These are phyloP conservation scores for Groenewaldozyma salmanticensis DNA, from an alignment of 805 yeast species.

Conservation along the genomic window DNA sequence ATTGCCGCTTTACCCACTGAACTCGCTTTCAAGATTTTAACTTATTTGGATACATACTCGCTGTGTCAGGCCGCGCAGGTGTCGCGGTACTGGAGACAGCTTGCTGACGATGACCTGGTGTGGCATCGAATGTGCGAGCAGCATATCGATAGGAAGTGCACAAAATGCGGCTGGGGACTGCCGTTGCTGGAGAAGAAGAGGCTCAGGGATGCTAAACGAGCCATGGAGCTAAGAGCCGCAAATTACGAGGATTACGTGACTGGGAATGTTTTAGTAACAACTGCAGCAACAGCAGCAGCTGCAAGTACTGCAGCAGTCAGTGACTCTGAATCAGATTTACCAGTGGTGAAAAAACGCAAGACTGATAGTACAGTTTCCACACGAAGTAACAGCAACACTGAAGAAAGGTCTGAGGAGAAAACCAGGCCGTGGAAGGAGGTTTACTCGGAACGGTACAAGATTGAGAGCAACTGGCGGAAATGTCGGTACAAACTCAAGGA, in stretches of 20 bases:
- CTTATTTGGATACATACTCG: slow-evolving; percentile 88
- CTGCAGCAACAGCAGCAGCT: background rate
- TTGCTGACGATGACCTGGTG: slow-evolving; percentile 94
- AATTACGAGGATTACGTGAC: slow-evolving; percentile 1
- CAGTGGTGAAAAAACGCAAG: background rate
- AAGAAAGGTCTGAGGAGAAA: slow-evolving; percentile 25
- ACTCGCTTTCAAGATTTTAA: slow-evolving; percentile 70
- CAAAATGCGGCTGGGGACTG: slow-evolving; percentile 98
- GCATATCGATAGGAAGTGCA: slow-evolving; percentile 94
- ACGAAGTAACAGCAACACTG: slow-evolving; percentile 2
- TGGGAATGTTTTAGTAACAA: background rate
- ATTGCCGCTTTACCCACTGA: slow-evolving; percentile 79
- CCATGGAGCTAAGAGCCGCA: slow-evolving; percentile 22
- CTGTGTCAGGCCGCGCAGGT: slow-evolving; percentile 92
- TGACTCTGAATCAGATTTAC: background rate
- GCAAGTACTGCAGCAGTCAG: background rate
- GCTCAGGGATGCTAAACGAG: slow-evolving; percentile 24
- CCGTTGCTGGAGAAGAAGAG: slow-evolving; percentile 81
- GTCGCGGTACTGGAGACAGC: slow-evolving; percentile 69
- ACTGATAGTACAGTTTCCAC: background rate
- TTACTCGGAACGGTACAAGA: slow-evolving; percentile 79
- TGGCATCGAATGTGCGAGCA: slow-evolving; percentile 99
- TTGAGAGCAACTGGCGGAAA: slow-evolving; percentile 91
- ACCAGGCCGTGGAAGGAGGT: slow-evolving; percentile 94
- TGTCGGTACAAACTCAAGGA: slow-evolving; percentile 57